Percentiles rank a stretch among this genome's conserved stretches.
phyloP scores from a whole-genome alignment of 2,329 filamentous ascomycete species.

The Scleromitrula shiraiana region DNA sequence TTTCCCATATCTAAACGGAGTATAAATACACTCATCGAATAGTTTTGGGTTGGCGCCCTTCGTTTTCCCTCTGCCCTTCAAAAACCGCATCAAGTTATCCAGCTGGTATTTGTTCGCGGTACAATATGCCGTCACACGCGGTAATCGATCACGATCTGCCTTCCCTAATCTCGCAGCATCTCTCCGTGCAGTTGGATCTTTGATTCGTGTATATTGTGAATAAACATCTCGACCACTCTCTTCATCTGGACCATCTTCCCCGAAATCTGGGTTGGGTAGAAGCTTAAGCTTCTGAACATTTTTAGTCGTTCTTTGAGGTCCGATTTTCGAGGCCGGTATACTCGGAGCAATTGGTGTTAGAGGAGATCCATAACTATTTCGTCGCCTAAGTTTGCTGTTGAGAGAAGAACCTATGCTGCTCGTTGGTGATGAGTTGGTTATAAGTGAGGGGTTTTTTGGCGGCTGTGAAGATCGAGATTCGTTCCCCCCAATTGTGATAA shows the following conservation, averaged over 20 bases:
- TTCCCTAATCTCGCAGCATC: constrained; percentile 91
- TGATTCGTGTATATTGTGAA: constrained; percentile 95
- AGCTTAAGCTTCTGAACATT: constrained; percentile 96
- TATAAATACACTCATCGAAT: constrained; percentile 97
- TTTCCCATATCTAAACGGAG: constrained; percentile 75
- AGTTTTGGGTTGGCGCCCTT: constrained; percentile 79
- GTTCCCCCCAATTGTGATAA: constrained; percentile 47
- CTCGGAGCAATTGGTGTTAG: constrained; percentile 29
- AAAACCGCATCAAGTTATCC: constrained; percentile 79
- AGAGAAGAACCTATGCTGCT: constrained; percentile 61
- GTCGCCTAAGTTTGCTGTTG: constrained; percentile 78
- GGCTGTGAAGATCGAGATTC: background rate
- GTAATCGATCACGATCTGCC: constrained; percentile 78
- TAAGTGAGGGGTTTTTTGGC: background rate
- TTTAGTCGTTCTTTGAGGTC: constrained; percentile 89
- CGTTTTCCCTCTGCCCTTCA: constrained; percentile 74
- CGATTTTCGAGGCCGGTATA: constrained; percentile 58
- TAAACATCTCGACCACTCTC: constrained; percentile 94
- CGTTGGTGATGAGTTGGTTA: constrained; percentile 26
- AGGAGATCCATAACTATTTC: constrained; percentile 67
- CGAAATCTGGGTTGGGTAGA: constrained; percentile 82
- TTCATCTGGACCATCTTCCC: constrained; percentile 69
- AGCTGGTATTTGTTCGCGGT: constrained; percentile 88
- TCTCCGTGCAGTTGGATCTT: constrained; percentile 84
- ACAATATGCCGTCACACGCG: constrained; percentile 92